Evolutionary conservation across 2,329 filamentous ascomycete genomes (phyloP), one percentile per base, ranked within the genome.

Genomic region (Exophiala viscosa): DNA sequence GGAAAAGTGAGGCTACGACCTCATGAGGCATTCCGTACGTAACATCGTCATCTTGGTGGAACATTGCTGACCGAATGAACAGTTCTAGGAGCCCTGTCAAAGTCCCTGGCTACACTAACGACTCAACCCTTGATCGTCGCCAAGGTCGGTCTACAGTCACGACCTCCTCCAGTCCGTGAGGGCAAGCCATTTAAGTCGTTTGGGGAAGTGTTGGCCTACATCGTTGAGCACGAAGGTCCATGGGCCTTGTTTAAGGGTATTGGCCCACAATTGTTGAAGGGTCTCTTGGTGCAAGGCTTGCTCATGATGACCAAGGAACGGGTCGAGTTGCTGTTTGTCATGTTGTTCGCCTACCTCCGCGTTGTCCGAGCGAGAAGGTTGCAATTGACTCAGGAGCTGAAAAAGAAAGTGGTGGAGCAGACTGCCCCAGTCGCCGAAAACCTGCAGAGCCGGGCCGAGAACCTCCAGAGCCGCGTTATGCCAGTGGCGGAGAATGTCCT

Each of bases 281-380:
- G 93, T 1, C 73, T 99, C 47, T 69, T 99, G 44, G 93, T 99
- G 2, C 93, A 99, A 67, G 93, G 93, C 45, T 83, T 99, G 50
- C 77, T 99, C 35, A 99, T 99, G 93, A 99, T 96, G 90, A 93
- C 90, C 43, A 99, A 99, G 74, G 93, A 99, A 73, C 90, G 88
- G 62, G 88, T 97, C 71, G 93, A 97, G 70, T 75, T 97, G 13
- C 69, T 90, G 40, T 97, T 96, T 68, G 77, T 97, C 58, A 74
- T 96, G 23, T 79, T 99, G 45, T 85, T 96, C 70, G 83, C 89
- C 63, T 95, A 93, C 64, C 67, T 96, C 48, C 82, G 84, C 61
- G 82, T 84, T 61, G 64, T 95, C 52, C 83, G 82, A 63, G 79
- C 84, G 40, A 78, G 86, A 60, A 85, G 87, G 67, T 74, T 95